These are phyloP conservation scores for Pyracantha coccinea DNA, from an alignment of 331 rosid species.

Conservation along the genomic window DNA sequence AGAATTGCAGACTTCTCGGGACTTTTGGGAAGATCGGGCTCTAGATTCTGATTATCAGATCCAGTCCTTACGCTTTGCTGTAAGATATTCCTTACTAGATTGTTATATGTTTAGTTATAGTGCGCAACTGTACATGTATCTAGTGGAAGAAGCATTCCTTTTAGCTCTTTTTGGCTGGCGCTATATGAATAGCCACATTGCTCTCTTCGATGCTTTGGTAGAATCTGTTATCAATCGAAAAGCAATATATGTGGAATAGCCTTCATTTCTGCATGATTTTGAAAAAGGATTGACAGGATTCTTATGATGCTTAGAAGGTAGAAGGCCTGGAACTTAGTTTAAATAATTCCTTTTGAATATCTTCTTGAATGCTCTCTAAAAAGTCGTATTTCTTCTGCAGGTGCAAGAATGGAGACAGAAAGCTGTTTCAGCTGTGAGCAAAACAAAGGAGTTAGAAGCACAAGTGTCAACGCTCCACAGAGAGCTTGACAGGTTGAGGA, in stretches of 20 bases:
- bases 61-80: slow-evolving; percentile 45
- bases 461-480: slow-evolving; percentile 24
- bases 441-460: slow-evolving; percentile 38
- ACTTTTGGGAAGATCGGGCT: slow-evolving; percentile 81
- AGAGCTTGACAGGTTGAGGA: slow-evolving; percentile 42
- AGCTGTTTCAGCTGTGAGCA: slow-evolving; percentile 51
- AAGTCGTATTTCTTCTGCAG: slow-evolving; percentile 19
- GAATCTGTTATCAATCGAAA: no score
- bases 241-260: no score
- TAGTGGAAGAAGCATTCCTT: no score
- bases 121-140: no score
- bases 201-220: no score
- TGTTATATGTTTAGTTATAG: neutral
- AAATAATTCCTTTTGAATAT: neutral
- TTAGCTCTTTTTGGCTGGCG: neutral
- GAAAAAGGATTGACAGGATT: neutral
- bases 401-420: slow-evolving; percentile 82
- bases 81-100: slow-evolving; percentile 26
- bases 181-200: neutral
- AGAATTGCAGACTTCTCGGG: slow-evolving; percentile 79
- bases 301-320: neutral
- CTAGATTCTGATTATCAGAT: slow-evolving; percentile 45
- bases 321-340: neutral
- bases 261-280: no score
- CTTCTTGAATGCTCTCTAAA: neutral